A percentile compares a stretch with the other conserved stretches of the same genome.
phyloP scores from a whole-genome alignment of 139 green algal species.

The Astrephomene gubernaculifera region DNA sequence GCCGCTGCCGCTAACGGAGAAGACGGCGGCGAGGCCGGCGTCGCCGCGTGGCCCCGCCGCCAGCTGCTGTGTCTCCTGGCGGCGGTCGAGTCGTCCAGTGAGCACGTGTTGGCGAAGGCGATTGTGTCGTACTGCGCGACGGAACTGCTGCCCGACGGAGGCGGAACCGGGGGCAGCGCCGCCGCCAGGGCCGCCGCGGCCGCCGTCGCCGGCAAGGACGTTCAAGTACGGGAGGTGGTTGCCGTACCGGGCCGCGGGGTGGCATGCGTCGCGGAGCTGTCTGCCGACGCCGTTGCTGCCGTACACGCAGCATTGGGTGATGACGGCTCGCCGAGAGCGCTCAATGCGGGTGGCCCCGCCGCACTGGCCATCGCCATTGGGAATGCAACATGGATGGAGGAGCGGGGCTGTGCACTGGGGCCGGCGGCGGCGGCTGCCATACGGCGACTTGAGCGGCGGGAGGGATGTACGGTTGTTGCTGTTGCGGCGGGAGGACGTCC shows the following conservation, averaged over 20 bases:
- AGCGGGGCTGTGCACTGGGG: conserved; percentile 57
- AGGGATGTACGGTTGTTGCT: conserved; percentile 71
- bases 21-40: neutral
- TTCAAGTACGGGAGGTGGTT: conserved; percentile 15
- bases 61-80: conserved; percentile 77
- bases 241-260: conserved; percentile 45
- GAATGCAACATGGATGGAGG: conserved; percentile 77
- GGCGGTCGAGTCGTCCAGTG: conserved; percentile 80
- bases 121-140: conserved; percentile 69
- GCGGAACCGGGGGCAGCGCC: neutral
- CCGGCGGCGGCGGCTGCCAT: conserved; percentile 53
- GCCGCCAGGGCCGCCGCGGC: conserved; percentile 31
- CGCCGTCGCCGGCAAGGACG: neutral
- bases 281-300: neutral
- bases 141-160: neutral
- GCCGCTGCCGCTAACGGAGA: too few relatives aligned
- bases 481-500: conserved; percentile 61
- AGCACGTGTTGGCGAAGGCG: conserved; percentile 88
- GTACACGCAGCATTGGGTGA: neutral
- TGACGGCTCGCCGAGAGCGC: neutral
- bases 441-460: conserved; percentile 53
- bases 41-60: neutral
- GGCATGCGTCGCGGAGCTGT: neutral
- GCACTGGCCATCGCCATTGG: conserved; percentile 69
- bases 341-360: neutral